Base-by-base conservation (phyloP, 176 grass and related monocot species). In the Alloteropsis semialata region DNA sequence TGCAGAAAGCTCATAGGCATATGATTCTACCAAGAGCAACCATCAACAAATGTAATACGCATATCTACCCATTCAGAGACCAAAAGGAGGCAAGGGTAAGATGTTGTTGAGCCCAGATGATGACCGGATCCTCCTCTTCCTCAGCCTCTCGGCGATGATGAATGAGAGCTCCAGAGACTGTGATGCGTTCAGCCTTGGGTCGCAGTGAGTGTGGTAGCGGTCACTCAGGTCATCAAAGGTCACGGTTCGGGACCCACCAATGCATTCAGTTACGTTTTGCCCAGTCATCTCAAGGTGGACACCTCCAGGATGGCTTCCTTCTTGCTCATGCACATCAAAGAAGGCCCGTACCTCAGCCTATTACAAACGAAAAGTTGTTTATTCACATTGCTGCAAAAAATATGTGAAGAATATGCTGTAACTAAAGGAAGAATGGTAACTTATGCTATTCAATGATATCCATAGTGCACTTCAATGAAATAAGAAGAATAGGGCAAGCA, bases 201-300 rank as follows among this genome's bases (percentile, higher is more conserved):
- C 94, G 17, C 94, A 97, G 77, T 97, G 94, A 17, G 94, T 97
- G 86, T 97, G 94, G 88, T 97, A 97, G 81, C 94, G 91, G 69
- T 92, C 90, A 9, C 84, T 71, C 22, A 97, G 77, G 78, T 97
- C 91, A 30, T 97, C 94, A 18, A 97, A 97, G 81, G 94, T 97
- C 17, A 97, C 94, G 0, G 91, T 89, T 6, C 91, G 84, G 18
- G 94, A 97, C 60, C 94, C 94, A 44, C 94, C 94, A 10, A 93
- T 97, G 88, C 94, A 93, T 74, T 97, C 94, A 1, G 94, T 97
- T 44, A 97, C 94, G n/a, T 97, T 97, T 41, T 97, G 94, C 46
- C 94, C 94, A 2, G 94, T 97, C 94, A 97, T 97, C 91, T 97
- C 94, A 13, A 97, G 88, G 83, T 97, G 94, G 61, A 97, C 78